Conservation (phyloP, 345 rosid genomes). For the Kandelia obovata region DNA sequence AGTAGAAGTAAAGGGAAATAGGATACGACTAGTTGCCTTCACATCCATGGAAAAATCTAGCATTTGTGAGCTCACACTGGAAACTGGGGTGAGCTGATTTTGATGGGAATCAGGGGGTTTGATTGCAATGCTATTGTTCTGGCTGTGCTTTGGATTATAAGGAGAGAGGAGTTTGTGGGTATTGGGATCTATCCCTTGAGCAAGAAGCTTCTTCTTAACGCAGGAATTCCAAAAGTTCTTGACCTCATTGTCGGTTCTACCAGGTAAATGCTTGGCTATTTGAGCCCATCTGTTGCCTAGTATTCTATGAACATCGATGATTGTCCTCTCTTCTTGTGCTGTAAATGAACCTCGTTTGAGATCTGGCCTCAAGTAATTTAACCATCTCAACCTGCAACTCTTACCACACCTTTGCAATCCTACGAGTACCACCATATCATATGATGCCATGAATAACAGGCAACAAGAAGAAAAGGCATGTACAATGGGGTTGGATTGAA, state of each 20-base stretch:
- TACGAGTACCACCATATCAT: background rate
- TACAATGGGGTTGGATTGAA: too few species aligned
- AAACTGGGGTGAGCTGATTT: background rate
- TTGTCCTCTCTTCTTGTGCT: conserved; percentile 48
- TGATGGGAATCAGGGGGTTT: conserved; percentile 1
- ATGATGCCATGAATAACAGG: background rate
- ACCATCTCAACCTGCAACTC: conserved; percentile 65
- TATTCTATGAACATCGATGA: conserved; percentile 48
- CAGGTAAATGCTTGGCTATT: conserved; percentile 64
- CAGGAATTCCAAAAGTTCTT: conserved; percentile 65
- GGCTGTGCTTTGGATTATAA: background rate
- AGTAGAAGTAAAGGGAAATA: conserved; percentile 12
- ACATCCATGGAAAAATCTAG: conserved; percentile 4
- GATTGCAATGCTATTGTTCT: background rate
- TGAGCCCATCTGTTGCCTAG: conserved; percentile 68
- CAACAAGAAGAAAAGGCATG: background rate
- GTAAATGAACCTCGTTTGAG: conserved; percentile 52
- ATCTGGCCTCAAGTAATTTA: conserved; percentile 64
- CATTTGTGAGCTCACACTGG: conserved; percentile 13
- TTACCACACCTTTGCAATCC: conserved; percentile 66
- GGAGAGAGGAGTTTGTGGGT: conserved; percentile 46
- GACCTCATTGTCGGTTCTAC: conserved; percentile 61
- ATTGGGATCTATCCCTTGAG: conserved; percentile 54
- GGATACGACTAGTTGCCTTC: conserved; percentile 16
- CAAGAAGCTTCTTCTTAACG: conserved; percentile 61